A percentile compares a stretch with the other conserved stretches of the same genome.
These are phyloP conservation scores for Cucurbita maxima DNA, from an alignment of 306 rosid genomes.

Conservation along the genomic window DNA sequence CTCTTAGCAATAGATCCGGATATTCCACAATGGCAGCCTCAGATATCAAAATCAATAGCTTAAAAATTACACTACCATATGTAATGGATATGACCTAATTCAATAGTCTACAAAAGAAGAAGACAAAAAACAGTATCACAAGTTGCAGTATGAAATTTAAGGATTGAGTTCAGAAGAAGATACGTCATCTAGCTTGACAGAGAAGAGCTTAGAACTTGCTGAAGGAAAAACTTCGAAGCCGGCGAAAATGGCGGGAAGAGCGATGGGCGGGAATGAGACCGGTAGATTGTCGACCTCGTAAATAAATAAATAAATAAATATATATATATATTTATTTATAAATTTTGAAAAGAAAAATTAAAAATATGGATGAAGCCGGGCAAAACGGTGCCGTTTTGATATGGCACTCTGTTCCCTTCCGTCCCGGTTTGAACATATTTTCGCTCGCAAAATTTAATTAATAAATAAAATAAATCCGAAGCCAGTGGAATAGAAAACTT, in stretches of 20 bases:
- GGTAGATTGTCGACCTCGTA: no score
- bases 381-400: not conserved
- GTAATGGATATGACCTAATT: not conserved
- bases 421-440: not conserved
- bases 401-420: not conserved
- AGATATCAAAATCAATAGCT: slow-evolving; percentile 51
- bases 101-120: not conserved
- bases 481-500: not conserved
- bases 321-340: no score
- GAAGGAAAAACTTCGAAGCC: slow-evolving; percentile 13
- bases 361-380: no score
- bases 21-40: slow-evolving; percentile 54
- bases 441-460: not conserved
- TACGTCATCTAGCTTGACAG: not conserved
- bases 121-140: not conserved
- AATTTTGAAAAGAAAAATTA: no score
- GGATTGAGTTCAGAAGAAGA: slow-evolving; percentile 19
- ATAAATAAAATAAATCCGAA: not conserved
- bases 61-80: not conserved
- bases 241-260: slow-evolving; percentile 17
- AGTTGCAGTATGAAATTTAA: not conserved
- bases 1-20: slow-evolving; percentile 53
- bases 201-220: slow-evolving; percentile 32
- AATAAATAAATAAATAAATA: no score
- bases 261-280: slow-evolving; percentile 1